Evolutionary conservation across 495 filamentous ascomycete species (phyloP).

Genomic region (Aspergillus sparsus): DNA sequence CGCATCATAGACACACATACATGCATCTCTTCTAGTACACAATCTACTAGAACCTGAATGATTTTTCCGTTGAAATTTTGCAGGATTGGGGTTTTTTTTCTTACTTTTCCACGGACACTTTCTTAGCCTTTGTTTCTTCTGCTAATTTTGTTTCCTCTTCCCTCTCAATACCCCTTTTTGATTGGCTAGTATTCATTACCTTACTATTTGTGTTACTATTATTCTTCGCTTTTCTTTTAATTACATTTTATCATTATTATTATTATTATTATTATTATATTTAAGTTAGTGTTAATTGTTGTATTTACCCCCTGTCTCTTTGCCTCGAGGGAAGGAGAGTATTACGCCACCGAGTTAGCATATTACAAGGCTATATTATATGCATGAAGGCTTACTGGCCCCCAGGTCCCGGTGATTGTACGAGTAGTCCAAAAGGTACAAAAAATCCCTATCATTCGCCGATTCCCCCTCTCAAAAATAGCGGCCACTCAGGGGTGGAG

Average conservation of each 20-base stretch:
- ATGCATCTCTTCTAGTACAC: constrained; percentile 14
- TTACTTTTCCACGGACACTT: constrained; percentile 16
- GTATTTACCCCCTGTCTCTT: background rate
- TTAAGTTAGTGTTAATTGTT: too few relatives aligned
- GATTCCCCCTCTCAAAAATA: background rate
- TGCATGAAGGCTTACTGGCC: too few relatives aligned
- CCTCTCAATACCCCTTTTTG: constrained; percentile 39
- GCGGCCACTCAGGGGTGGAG: background rate
- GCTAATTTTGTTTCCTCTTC: constrained; percentile 9
- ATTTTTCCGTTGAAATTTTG: constrained; percentile 4
- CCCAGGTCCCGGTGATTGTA: background rate
- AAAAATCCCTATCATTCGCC: background rate
- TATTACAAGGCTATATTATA: too few relatives aligned
- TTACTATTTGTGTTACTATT: constrained; percentile 18
- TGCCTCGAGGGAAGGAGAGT: too few relatives aligned
- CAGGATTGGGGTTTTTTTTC: constrained; percentile 11
- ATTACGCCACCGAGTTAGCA: too few relatives aligned
- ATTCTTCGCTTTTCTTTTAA: constrained; percentile 9
- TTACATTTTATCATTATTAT: too few relatives aligned
- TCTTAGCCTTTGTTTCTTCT: constrained; percentile 9
- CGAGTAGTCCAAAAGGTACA: background rate
- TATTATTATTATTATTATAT: background rate
- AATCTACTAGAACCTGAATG: constrained; percentile 12
- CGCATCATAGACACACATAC: constrained; percentile 21
- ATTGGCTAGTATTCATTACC: constrained; percentile 36